Evolutionary conservation across 441 rosid genomes (phyloP).

Genomic region (Populus tomentosa): DNA sequence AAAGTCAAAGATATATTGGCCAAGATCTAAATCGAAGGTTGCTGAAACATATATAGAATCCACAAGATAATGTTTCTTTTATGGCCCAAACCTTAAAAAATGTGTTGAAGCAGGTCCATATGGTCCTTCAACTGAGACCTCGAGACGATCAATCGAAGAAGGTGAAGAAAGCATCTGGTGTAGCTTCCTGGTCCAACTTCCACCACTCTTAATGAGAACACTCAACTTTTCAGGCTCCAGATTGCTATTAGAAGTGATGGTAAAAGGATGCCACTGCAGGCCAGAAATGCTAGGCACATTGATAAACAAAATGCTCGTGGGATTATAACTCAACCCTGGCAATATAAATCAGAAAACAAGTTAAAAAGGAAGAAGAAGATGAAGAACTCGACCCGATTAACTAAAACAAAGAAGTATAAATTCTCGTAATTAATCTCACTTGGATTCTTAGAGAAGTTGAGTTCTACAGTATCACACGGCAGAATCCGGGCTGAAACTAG

Average conservation of each 20-base stretch:
- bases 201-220: constrained; percentile 47
- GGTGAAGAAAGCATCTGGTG: constrained; percentile 39
- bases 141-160: constrained; percentile 25
- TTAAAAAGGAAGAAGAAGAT: background rate
- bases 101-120: constrained; percentile 52
- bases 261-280: constrained; percentile 70
- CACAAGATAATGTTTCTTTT: background rate
- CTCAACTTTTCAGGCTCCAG: constrained; percentile 47
- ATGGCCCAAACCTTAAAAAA: constrained; percentile 26
- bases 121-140: constrained; percentile 62
- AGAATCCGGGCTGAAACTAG: constrained; percentile 42
- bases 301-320: constrained; percentile 46
- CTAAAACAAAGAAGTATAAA: background rate
- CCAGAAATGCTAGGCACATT: constrained; percentile 48
- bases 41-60: too few species aligned
- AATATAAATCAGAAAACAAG: background rate
- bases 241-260: constrained; percentile 43
- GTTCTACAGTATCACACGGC: constrained; percentile 44
- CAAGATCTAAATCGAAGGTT: too few species aligned
- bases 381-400: background rate
- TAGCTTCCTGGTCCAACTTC: constrained; percentile 47
- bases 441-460: constrained; percentile 49
- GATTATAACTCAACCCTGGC: constrained; percentile 39
- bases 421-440: constrained; percentile 8
- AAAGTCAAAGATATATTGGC: background rate